Evolutionary conservation across 1,139 yeast species (phyloP).

Genomic region (Wickerhamiella infanticola): DNA sequence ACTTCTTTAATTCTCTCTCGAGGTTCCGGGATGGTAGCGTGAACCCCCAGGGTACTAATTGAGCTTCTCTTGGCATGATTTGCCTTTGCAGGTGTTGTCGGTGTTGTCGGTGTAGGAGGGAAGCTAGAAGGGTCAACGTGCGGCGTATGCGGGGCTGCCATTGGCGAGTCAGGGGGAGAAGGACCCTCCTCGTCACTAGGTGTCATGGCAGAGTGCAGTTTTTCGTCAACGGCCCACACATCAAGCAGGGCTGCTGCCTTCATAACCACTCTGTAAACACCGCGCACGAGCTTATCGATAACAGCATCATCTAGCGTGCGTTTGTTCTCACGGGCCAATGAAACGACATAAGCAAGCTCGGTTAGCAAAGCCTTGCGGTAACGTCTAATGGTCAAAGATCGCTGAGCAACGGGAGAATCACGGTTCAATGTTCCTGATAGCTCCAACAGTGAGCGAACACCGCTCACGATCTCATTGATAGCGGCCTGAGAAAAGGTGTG

Average conservation of each 20-base stretch:
- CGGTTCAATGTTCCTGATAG: slow-evolving; percentile 75
- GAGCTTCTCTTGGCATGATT: not conserved
- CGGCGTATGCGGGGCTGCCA: not conserved
- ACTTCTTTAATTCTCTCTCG: slow-evolving; percentile 44
- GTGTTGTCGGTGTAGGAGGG: slow-evolving; percentile 1
- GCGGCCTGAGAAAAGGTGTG: slow-evolving; percentile 25
- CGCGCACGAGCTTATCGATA: slow-evolving; percentile 52
- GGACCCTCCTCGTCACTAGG: not conserved
- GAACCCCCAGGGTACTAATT: not conserved
- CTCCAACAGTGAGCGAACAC: slow-evolving; percentile 61
- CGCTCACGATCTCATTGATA: slow-evolving; percentile 58
- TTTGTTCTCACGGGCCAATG: slow-evolving; percentile 71
- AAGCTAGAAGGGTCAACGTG: not conserved
- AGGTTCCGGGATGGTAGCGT: slow-evolving; percentile 22
- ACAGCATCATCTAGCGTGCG: slow-evolving; percentile 52
- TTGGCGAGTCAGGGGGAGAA: not conserved
- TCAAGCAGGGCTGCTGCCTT: slow-evolving; percentile 60
- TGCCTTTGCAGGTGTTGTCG: not conserved
- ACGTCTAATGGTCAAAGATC: slow-evolving; percentile 52
- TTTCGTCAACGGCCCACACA: slow-evolving; percentile 12
- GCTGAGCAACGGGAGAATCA: slow-evolving; percentile 60
- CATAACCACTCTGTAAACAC: slow-evolving; percentile 60
- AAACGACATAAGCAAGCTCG: slow-evolving; percentile 81
- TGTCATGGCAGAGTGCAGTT: not conserved
- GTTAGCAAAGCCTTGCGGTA: slow-evolving; percentile 69